phyloP scores from a whole-genome alignment of 2,329 filamentous ascomycete species.

The Alternaria conjuncta region DNA sequence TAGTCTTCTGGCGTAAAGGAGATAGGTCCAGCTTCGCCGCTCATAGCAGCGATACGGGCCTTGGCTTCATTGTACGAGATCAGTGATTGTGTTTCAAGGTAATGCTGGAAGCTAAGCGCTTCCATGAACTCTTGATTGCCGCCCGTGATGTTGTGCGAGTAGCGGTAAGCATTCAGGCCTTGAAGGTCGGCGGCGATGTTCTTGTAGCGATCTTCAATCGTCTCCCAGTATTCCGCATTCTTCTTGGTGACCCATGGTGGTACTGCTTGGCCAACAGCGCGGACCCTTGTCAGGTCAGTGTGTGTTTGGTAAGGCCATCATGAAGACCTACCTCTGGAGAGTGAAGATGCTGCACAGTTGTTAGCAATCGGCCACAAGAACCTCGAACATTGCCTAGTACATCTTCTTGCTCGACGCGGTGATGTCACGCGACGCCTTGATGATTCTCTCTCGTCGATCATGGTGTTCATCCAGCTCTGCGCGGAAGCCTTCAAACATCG shows the following conservation, averaged over 20 bases:
- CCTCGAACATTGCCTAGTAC: slow-evolving; percentile 56
- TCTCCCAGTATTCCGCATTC: slow-evolving; percentile 70
- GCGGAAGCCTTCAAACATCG: slow-evolving; percentile 87
- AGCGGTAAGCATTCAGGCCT: slow-evolving; percentile 81
- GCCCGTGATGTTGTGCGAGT: slow-evolving; percentile 74
- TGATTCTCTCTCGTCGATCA: slow-evolving; percentile 85
- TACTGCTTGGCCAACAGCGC: slow-evolving; percentile 64
- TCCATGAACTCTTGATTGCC: slow-evolving; percentile 96
- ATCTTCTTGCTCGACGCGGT: slow-evolving; percentile 97
- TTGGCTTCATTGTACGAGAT: slow-evolving; percentile 70
- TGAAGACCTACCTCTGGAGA: slow-evolving; percentile 69
- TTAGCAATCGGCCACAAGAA: slow-evolving; percentile 16
- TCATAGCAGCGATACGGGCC: slow-evolving; percentile 46
- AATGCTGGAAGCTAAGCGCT: slow-evolving; percentile 86
- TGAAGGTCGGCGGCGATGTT: slow-evolving; percentile 75
- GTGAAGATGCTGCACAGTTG: slow-evolving; percentile 71
- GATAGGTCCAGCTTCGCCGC: slow-evolving; percentile 57
- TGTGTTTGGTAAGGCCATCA: neutral
- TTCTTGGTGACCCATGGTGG: slow-evolving; percentile 74
- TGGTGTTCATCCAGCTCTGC: slow-evolving; percentile 92
- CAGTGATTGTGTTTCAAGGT: slow-evolving; percentile 77
- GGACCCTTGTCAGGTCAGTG: slow-evolving; percentile 60
- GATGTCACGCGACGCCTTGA: slow-evolving; percentile 90
- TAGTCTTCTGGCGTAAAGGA: slow-evolving; percentile 82
- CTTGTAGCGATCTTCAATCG: slow-evolving; percentile 73